Evolutionary conservation across 2,329 filamentous ascomycete species (phyloP).

Genomic region (Akanthomyces uredinophilus): DNA sequence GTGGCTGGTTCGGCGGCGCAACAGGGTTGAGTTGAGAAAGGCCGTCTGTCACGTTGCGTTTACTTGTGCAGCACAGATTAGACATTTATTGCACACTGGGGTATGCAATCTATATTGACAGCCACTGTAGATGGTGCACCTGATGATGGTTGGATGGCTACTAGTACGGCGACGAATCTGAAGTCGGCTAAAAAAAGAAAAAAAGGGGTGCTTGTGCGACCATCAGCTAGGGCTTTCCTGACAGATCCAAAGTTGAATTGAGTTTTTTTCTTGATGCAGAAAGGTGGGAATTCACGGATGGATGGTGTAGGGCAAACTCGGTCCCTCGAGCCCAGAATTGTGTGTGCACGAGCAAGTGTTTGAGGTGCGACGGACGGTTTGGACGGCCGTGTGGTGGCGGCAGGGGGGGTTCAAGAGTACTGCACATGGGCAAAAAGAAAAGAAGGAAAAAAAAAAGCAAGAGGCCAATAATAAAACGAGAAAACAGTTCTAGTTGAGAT

Average conservation of each 20-base stretch:
- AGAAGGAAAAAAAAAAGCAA: neutral
- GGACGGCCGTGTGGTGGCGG: neutral
- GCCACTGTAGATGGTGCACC: neutral
- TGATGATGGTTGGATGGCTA: neutral
- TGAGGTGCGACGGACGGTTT: neutral
- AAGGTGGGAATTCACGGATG: neutral
- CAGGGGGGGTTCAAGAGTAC: too few species aligned
- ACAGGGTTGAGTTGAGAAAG: neutral
- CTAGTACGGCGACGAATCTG: neutral
- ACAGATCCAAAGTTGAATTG: neutral
- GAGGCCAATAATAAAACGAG: neutral
- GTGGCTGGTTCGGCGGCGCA: neutral
- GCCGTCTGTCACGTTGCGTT: constrained; percentile 5
- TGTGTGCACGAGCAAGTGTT: neutral
- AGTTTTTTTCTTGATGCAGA: neutral
- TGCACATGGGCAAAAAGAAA: neutral
- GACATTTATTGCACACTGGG: too few species aligned
- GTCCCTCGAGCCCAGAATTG: too few species aligned
- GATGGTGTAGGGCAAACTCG: neutral
- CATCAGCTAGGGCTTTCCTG: neutral
- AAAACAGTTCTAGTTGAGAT: neutral
- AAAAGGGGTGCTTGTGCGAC: neutral
- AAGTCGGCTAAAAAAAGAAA: neutral
- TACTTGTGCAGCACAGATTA: neutral
- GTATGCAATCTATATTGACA: too few species aligned